Percentiles rank a stretch among this genome's conserved stretches.
These are phyloP conservation scores for Plasmodium cynomolgi DNA, from an alignment of 169 alveolate genomes.

Conservation along the genomic window DNA sequence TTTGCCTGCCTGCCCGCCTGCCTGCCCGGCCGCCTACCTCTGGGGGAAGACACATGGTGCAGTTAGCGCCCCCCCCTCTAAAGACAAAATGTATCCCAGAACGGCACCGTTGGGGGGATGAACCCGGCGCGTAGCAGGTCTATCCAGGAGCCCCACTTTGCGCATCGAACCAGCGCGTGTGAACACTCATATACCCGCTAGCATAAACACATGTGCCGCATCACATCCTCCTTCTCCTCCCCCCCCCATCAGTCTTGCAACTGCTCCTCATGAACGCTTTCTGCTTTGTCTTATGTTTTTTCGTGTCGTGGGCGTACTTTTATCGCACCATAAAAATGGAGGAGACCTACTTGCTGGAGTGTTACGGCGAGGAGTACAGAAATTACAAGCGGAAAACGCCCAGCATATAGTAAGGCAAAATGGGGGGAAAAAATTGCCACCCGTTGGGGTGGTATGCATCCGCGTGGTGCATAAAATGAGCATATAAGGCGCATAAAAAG, in stretches of 20 bases:
- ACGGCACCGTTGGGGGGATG: neutral
- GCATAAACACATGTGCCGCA: neutral
- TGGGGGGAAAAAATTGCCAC: neutral
- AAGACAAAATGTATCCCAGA: neutral
- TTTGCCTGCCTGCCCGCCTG: no score
- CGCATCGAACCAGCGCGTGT: neutral
- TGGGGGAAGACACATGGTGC: neutral
- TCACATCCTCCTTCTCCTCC: slow-evolving; percentile 2
- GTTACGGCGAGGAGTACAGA: slow-evolving; percentile 41
- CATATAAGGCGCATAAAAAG: neutral
- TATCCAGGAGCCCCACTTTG: no score
- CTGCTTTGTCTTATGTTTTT: slow-evolving; percentile 21
- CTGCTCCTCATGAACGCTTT: slow-evolving; percentile 3
- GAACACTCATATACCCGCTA: neutral
- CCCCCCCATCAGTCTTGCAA: slow-evolving; percentile 27
- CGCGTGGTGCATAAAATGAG: neutral
- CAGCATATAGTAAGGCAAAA: slow-evolving; percentile 37
- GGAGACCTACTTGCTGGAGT: slow-evolving; percentile 27
- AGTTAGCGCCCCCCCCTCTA: neutral
- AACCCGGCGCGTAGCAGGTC: no score
- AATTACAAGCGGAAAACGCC: slow-evolving; percentile 44
- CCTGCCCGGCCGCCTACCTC: no score
- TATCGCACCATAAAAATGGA: slow-evolving; percentile 38
- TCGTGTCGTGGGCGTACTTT: slow-evolving; percentile 39
- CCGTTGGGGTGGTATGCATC: neutral